These are phyloP conservation scores for Sporothrix variecibatus DNA, from an alignment of 2,329 filamentous ascomycete species.

Conservation along the genomic window DNA sequence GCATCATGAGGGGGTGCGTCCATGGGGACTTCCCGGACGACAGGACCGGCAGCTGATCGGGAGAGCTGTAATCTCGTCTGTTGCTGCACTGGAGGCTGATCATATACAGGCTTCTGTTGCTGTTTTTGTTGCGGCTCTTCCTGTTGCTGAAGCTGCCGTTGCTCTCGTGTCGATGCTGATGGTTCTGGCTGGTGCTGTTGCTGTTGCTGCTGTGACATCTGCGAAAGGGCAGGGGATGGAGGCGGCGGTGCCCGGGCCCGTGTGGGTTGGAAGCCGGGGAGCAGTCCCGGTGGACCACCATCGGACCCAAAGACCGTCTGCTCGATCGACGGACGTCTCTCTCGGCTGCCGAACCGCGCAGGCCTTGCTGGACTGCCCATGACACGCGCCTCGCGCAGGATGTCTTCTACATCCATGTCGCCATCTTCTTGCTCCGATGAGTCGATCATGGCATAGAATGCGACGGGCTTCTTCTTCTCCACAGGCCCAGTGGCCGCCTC, in stretches of 20 bases:
- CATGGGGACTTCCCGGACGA: not conserved
- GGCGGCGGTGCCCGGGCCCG: not conserved
- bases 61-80: not conserved
- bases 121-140: not conserved
- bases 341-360: not conserved
- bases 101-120: not conserved
- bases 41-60: not conserved
- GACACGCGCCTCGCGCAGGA: slow-evolving; percentile 53
- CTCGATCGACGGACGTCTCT: slow-evolving; percentile 14
- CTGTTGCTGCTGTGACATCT: slow-evolving; percentile 5
- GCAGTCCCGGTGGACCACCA: not conserved
- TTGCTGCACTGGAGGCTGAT: not conserved
- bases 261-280: not conserved
- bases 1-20: not conserved
- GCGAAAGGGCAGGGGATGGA: not conserved
- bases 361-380: slow-evolving; percentile 30
- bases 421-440: slow-evolving; percentile 53
- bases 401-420: slow-evolving; percentile 48
- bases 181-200: not conserved
- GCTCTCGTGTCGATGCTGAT: not conserved
- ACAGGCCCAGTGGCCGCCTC: slow-evolving; percentile 51
- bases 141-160: not conserved
- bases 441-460: slow-evolving; percentile 65
- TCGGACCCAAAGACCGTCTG: not conserved
- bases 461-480: slow-evolving; percentile 53